Evolutionary conservation across 257 asterid species (phyloP).

Genomic region (Lycium barbarum): DNA sequence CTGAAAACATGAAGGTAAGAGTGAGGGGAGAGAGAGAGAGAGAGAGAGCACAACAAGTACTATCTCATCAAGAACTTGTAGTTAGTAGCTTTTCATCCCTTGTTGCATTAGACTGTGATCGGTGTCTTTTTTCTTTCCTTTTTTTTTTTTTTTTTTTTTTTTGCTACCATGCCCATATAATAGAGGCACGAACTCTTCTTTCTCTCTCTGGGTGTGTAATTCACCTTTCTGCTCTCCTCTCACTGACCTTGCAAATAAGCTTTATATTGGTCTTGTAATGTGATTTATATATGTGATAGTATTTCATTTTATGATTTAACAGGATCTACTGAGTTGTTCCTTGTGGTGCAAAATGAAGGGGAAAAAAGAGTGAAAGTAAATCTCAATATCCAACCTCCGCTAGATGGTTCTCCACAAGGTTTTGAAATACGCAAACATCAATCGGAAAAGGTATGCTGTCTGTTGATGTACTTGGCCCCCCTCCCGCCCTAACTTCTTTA

Average conservation of each 20-base stretch:
- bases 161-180: background rate
- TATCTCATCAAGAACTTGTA: conserved; percentile 11
- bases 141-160: no score
- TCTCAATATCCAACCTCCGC: conserved; percentile 43
- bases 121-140: background rate
- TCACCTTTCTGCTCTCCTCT: background rate
- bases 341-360: conserved; percentile 63
- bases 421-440: conserved; percentile 50
- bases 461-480: conserved; percentile 23
- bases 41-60: background rate
- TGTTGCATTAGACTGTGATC: background rate
- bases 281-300: conserved; percentile 10
- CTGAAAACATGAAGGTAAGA: background rate
- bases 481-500: background rate
- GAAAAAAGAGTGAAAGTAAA: conserved; percentile 53
- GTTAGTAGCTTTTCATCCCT: background rate
- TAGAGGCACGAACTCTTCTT: background rate
- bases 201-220: background rate
- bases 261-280: conserved; percentile 8
- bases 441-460: conserved; percentile 49
- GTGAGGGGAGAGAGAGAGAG: background rate
- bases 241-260: conserved; percentile 20
- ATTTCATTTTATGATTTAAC: conserved; percentile 33
- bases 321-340: conserved; percentile 52
- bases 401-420: conserved; percentile 35